A percentile compares a stretch with the other conserved stretches of the same genome.
These are phyloP conservation scores for Odonthalia washingtoniensis DNA, from an alignment of 31 red algal species.

Conservation along the genomic window DNA sequence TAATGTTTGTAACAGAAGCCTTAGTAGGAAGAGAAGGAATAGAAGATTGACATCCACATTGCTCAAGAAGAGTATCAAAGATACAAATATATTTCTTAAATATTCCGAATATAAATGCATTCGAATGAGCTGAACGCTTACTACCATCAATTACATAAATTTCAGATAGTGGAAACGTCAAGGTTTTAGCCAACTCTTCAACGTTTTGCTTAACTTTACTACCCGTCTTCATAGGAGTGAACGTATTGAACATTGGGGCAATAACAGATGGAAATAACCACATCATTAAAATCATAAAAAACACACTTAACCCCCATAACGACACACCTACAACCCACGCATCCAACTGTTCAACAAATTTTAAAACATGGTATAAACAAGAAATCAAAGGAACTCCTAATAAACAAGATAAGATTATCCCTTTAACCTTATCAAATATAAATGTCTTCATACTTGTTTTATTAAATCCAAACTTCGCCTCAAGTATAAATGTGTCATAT, in stretches of 20 bases:
- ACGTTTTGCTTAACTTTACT: conserved; percentile 53
- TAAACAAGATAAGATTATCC: conserved; percentile 44
- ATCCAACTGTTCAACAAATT: conserved; percentile 45
- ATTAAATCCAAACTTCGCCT: conserved; percentile 91
- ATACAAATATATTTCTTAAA: conserved; percentile 86
- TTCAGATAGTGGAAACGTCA: conserved; percentile 85
- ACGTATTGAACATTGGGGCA: conserved; percentile 91
- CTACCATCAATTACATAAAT: conserved; percentile 95
- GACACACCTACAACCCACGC: conserved; percentile 41
- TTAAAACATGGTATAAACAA: conserved; percentile 50
- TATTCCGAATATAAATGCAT: conserved; percentile 89
- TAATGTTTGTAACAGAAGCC: too few species aligned
- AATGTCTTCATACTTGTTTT: conserved; percentile 64
- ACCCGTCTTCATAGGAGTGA: conserved; percentile 75
- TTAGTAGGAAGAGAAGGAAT: too few species aligned
- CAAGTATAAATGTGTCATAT: conserved; percentile 88
- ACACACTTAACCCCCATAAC: conserved; percentile 44
- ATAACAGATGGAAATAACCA: conserved; percentile 72
- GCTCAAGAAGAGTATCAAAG: conserved; percentile 84
- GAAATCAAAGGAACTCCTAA: conserved; percentile 62
- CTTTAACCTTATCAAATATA: conserved; percentile 69
- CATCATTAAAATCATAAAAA: conserved; percentile 60
- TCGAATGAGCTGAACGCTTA: conserved; percentile 79
- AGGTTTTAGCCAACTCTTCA: conserved; percentile 43
- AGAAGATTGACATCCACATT: too few species aligned